Base-by-base conservation (phyloP, 805 yeast species). In the Candida sphagnicola region DNA sequence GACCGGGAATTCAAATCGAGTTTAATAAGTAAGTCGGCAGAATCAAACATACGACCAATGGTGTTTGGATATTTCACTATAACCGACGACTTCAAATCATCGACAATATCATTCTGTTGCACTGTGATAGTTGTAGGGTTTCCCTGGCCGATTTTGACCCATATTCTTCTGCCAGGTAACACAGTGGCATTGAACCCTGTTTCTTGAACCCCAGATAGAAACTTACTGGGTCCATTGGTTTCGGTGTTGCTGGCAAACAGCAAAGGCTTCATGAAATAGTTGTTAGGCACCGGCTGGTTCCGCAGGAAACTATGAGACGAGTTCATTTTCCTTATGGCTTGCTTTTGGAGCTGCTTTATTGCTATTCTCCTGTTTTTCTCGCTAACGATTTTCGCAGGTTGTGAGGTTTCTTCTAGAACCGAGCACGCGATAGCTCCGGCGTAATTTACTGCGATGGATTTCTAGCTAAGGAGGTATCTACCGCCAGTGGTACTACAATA, bases 71-170 rank as follows among this genome's bases (percentile, higher is more conserved):
- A 84, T 49, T 82, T 85, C 32, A 62, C 63, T 26, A 80, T 59
- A 1, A 90, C 72, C 42, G 78, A 72, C 8, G 72, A 63, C 52
- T 90, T 90, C 49, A 90, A 65, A 58, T 91, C 96, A 57, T 90
- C 98, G 4, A 90, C 74, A 1, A 89, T 72, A 53, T 85, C 91
- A 15, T 59, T 54, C 21, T 77, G 77, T 13, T 69, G 67, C 14
- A 85, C 82, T 41, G 69, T 55, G 5, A 90, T 61, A 1, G 95
- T 76, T 0, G 96, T 86, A 2, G 97, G 85, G 13, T 70, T 71
- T 1, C 77, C 77, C 16, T 62, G 59, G 0, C 66, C 62, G 29
- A 72, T 59, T 38, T 59, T 70, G 4, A 80, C 74, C 86, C 86
- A 80, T 1, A 80, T 70, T 35, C 86, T 53, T 46, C 65, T 26